Base-by-base conservation (phyloP, 176 grass and related monocot species). In the Oryza australiensis region DNA sequence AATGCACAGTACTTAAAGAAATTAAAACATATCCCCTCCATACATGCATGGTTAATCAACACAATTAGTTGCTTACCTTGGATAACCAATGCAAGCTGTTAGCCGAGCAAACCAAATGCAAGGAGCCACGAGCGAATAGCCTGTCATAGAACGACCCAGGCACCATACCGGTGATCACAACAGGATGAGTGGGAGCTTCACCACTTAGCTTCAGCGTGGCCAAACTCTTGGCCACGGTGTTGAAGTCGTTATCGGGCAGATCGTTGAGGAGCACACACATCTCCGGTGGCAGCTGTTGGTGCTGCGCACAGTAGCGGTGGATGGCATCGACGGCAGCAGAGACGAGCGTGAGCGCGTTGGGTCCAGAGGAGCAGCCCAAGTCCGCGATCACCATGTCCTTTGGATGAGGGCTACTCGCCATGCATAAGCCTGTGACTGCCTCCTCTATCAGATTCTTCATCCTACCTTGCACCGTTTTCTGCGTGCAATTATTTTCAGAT, bases 161-260 rank as follows among this genome's bases (percentile, higher is more conserved):
- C 2, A 80, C 64, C 8, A 80, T 68, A 26, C 30, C 42, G 14
- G 77, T 51, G 18, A 33, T 16, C 5, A 79, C 35, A 37, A 51
- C 11, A 1, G 0, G 41, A 1, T 2, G 49, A 53, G 49, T 6
- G 4, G 18, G 46, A 18, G 4, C 46, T 18, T 79, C 15, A 18
- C 2, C 2, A 5, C 20, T 35, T 33, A 53, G 11, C 26, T 49
- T 16, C 5, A 80, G 27, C 0, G 11, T 2, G 14, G 24, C 63
- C 9, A 80, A 8, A 1, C 42, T 66, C 28, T 80, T 68, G 1
- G 45, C 77, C 3, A 80, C 42, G 5, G 28, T 15, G 7, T 80
- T 80, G 77, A 80, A 80, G 63, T 80, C 77, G n/a, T 80, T 80
- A 5, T 37, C 28, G 0, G 27, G 77, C 1, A 80, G 22, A 14